Evolutionary conservation across 2,329 filamentous ascomycete species (phyloP).

Genomic region (Trichoderma aggressivum): DNA sequence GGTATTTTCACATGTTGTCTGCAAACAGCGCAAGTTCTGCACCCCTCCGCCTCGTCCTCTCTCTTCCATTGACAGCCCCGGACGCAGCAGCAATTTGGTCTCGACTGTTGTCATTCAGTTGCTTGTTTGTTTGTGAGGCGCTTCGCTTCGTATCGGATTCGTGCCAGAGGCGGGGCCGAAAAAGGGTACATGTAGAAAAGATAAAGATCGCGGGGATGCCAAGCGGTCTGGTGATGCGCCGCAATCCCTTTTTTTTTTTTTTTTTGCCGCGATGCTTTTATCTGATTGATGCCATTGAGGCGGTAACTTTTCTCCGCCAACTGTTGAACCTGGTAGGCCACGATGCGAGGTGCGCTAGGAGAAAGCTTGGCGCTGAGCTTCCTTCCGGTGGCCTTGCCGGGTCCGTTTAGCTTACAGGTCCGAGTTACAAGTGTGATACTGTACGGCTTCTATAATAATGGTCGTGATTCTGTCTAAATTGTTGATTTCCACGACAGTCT

Average conservation of each 20-base stretch:
- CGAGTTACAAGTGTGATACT: neutral
- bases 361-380: slow-evolving; percentile 17
- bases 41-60: neutral
- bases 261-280: neutral
- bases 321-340: slow-evolving; percentile 13
- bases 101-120: neutral
- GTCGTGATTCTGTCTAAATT: neutral
- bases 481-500: neutral
- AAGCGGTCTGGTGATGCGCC: neutral
- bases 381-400: neutral
- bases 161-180: neutral
- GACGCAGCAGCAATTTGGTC: neutral
- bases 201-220: slow-evolving; percentile 18
- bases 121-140: neutral
- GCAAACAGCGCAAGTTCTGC: neutral
- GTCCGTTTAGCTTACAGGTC: neutral
- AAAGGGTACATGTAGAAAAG: neutral
- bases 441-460: neutral
- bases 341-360: slow-evolving; percentile 15
- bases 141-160: neutral
- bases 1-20: neutral
- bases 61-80: neutral
- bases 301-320: neutral
- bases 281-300: neutral
- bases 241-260: neutral